Base-by-base conservation (phyloP, 371 early-diverging fungal species). In the Syncephalastrum monosporum region DNA sequence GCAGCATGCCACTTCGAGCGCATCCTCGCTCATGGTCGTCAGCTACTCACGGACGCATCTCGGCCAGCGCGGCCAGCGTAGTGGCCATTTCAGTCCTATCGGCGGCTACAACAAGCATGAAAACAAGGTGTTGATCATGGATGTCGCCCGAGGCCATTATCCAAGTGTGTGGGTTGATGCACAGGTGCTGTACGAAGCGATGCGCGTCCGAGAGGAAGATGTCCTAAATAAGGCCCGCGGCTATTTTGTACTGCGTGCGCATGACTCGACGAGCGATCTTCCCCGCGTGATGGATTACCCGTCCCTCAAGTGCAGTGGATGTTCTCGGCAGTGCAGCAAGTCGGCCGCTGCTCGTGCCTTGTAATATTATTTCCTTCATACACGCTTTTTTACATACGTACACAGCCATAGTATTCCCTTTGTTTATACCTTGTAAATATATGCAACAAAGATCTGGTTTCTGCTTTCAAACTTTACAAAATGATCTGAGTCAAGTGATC, bases 111-210 rank as follows among this genome's bases (percentile, higher is more conserved):
- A 85, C 53, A 81, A 80, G 15, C 74, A 61, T 3, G 66, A 83
- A 33, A 81, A 85, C 57, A 82, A 79, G 72, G 89, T 82, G 3
- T 68, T 95, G 43, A 89, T 95, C 24, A 77, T 94, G 67, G 96
- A 95, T 61, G 89, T 88, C 15, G 86, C 85, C 19, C 69, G 74
- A 41, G 72, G 68, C 46, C 55, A 94, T 77, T 93, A 94, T 66
- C 96, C 94, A 7, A 83, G 86, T n/a, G 87, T 88, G 51, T 91
- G 87, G 71, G 87, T 83, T 24, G 76, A 83, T 27, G 79, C 86
- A 0, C 84, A 81, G 29, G 61, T 72, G 21, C 76, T 93, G 10
- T 90, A 85, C 61, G 72, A 87, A 55, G 81, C 94, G 10, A 77
- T 95, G 82, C 76, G 82, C 57, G 86, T 84, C 1, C 59, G 82